Evolutionary conservation across 192 early-diverging fungal species (phyloP).

Genomic region (Backusella sp.): DNA sequence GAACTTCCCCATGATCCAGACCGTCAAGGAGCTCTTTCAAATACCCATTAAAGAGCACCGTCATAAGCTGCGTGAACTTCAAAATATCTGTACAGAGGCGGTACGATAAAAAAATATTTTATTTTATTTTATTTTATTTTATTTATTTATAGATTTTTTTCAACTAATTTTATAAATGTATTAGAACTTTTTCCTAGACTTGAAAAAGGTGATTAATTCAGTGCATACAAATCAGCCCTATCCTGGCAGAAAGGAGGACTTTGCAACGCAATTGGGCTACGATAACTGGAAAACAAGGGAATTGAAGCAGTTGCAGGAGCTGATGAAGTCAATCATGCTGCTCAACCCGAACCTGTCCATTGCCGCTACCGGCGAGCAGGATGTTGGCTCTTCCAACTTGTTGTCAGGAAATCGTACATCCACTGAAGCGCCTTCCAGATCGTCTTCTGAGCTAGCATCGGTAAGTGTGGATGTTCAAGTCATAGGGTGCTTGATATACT

Average conservation of each 20-base stretch:
- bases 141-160: not conserved
- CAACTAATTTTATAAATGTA: not conserved
- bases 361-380: slow-evolving; percentile 13
- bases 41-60: slow-evolving; percentile 31
- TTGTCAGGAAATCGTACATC: slow-evolving; percentile 3
- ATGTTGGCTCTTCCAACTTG: slow-evolving; percentile 20
- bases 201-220: slow-evolving; percentile 47
- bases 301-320: slow-evolving; percentile 46
- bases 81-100: slow-evolving; percentile 41
- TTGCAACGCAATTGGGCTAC: slow-evolving; percentile 47
- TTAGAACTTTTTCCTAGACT: slow-evolving; percentile 44
- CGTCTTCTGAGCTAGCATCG: not conserved
- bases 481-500: no score
- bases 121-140: not conserved
- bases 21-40: slow-evolving; percentile 44
- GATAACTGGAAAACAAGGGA: slow-evolving; percentile 57
- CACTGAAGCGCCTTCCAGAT: not conserved
- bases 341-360: slow-evolving; percentile 37
- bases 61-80: slow-evolving; percentile 40
- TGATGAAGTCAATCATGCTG: slow-evolving; percentile 35
- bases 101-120: slow-evolving; percentile 20
- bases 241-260: slow-evolving; percentile 44
- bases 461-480: no score
- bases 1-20: slow-evolving; percentile 19
- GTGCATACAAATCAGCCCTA: slow-evolving; percentile 37